Conservation (phyloP, 345 rosid genomes). For the Populus euphratica region DNA sequence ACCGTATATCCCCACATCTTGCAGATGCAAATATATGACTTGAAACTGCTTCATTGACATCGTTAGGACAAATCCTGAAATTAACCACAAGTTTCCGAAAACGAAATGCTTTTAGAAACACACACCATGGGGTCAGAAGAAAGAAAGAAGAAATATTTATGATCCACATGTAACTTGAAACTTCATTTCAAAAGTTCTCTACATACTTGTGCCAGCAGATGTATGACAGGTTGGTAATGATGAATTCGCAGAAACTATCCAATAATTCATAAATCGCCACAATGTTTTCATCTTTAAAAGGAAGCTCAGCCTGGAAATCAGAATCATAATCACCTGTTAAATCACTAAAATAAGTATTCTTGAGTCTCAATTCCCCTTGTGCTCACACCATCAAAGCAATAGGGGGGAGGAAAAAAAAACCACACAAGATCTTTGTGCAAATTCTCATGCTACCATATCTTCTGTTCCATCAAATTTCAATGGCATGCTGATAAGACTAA, state of each 20-base stretch:
- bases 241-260: constrained; percentile 59
- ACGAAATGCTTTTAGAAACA: too few relatives aligned
- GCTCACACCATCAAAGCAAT: too few relatives aligned
- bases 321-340: neutral
- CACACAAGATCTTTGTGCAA: too few relatives aligned
- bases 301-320: constrained; percentile 53
- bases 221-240: constrained; percentile 48
- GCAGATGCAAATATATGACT: constrained; percentile 78
- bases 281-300: constrained; percentile 46
- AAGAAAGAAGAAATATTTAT: too few relatives aligned
- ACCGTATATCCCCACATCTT: constrained; percentile 76
- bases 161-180: too few relatives aligned
- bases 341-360: too few relatives aligned
- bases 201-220: constrained; percentile 60
- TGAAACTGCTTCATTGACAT: constrained; percentile 78
- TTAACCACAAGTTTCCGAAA: neutral
- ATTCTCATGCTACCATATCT: too few relatives aligned
- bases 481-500: too few relatives aligned
- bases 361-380: too few relatives aligned
- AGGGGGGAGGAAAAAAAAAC: too few relatives aligned
- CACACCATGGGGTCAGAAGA: neutral
- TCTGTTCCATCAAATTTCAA: too few relatives aligned
- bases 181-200: too few relatives aligned
- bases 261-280: constrained; percentile 48
- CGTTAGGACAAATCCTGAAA: constrained; percentile 67